These are phyloP conservation scores for Hyaloscypha variabilis DNA, from an alignment of 495 filamentous ascomycete genomes.

Conservation along the genomic window DNA sequence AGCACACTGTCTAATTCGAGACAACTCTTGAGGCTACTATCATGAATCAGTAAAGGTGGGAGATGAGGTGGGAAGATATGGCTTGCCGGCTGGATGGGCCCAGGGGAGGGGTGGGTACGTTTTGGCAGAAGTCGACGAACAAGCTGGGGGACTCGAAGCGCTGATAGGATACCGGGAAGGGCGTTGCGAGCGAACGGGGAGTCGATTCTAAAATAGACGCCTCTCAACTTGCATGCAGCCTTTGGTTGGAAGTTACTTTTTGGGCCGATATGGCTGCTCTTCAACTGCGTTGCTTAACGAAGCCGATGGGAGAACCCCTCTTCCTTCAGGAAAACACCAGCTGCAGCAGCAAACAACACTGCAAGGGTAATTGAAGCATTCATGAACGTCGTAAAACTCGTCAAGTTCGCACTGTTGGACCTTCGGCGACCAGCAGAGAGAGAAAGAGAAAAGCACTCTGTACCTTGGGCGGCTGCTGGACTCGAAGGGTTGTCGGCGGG, in stretches of 20 bases:
- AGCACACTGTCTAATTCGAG: constrained; percentile 32
- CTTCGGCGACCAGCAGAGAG: not conserved
- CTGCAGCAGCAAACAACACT: not conserved
- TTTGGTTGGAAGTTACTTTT: not conserved
- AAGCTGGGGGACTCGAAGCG: constrained; percentile 5
- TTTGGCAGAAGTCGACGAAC: constrained; percentile 15
- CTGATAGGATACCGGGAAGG: constrained; percentile 22
- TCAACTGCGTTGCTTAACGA: not conserved
- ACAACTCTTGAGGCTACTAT: constrained; percentile 29
- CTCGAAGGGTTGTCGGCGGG: not conserved
- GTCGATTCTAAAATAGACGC: constrained; percentile 6
- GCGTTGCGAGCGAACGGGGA: constrained; percentile 14
- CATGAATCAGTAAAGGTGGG: constrained; percentile 22
- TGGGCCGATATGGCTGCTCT: not conserved
- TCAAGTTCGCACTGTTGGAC: not conserved
- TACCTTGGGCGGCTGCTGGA: constrained; percentile 5
- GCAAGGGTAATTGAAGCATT: not conserved
- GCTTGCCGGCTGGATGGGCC: constrained; percentile 13
- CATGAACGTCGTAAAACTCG: not conserved
- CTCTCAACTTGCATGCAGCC: constrained; percentile 1
- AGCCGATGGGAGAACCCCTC: not conserved
- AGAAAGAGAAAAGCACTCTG: not conserved
- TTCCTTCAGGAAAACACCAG: not conserved
- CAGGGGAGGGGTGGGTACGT: constrained; percentile 11
- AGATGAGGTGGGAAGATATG: constrained; percentile 28